Percentiles rank a stretch among this genome's conserved stretches.
phyloP scores from a whole-genome alignment of 306 rosid genomes.

The Ochetophila trinervis region DNA sequence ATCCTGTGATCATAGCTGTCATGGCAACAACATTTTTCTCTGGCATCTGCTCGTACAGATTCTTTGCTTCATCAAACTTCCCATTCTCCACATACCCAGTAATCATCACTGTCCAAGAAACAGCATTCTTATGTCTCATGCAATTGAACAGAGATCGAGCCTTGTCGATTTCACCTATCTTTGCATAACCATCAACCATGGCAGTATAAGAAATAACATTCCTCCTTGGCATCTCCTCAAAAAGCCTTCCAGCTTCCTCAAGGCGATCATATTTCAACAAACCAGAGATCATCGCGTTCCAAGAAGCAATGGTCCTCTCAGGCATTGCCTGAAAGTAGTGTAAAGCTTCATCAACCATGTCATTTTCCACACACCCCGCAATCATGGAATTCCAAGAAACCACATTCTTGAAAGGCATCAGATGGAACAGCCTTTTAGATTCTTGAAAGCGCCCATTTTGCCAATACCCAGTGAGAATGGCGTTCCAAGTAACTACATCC shows the following conservation, averaged over 20 bases:
- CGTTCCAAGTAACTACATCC: conserved; percentile 50
- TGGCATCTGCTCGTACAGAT: conserved; percentile 46
- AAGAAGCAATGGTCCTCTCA: conserved; percentile 38
- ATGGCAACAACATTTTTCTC: conserved; percentile 34
- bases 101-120: conserved; percentile 56
- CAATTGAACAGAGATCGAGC: conserved; percentile 49
- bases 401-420: conserved; percentile 39
- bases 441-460: conserved; percentile 33
- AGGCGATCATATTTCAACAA: conserved; percentile 35
- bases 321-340: conserved; percentile 36
- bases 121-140: conserved; percentile 35
- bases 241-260: conserved; percentile 44
- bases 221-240: conserved; percentile 42
- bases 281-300: conserved; percentile 47
- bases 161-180: conserved; percentile 31
- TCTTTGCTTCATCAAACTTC: conserved; percentile 43
- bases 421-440: conserved; percentile 27
- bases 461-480: conserved; percentile 49
- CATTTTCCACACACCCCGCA: conserved; percentile 40
- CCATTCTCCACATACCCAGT: conserved; percentile 47
- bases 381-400: conserved; percentile 60
- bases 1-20: conserved; percentile 53
- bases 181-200: conserved; percentile 46
- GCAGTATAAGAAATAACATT: conserved; percentile 47
- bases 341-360: conserved; percentile 37